Evolutionary conservation across 306 rosid genomes (phyloP).

Genomic region (Quercus wislizeni): DNA sequence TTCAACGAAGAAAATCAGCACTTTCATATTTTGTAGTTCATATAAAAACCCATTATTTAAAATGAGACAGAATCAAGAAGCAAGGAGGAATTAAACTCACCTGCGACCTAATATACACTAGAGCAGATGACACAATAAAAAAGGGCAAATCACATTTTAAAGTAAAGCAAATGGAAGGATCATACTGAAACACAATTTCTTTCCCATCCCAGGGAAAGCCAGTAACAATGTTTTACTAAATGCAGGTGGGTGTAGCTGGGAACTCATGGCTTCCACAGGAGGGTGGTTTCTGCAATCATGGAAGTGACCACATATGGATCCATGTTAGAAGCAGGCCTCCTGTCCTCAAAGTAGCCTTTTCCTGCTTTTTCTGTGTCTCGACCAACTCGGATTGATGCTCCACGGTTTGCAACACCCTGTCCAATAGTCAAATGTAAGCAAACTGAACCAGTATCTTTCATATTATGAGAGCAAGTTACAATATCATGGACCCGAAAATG

Average conservation of each 20-base stretch:
- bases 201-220: neutral
- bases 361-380: constrained; percentile 94
- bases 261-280: constrained; percentile 71
- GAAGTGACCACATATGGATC: constrained; percentile 95
- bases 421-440: neutral
- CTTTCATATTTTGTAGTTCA: neutral
- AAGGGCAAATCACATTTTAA: constrained; percentile 18
- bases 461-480: neutral
- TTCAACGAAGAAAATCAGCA: neutral
- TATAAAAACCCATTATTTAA: constrained; percentile 30
- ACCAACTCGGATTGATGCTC: constrained; percentile 93
- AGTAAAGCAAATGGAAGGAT: constrained; percentile 2
- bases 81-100: constrained; percentile 17
- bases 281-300: constrained; percentile 89
- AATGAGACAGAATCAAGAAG: neutral
- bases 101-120: constrained; percentile 11
- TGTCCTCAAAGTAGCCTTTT: constrained; percentile 91
- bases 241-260: neutral
- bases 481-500: neutral
- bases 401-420: constrained; percentile 97
- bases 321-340: constrained; percentile 99
- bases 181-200: neutral
- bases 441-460: neutral
- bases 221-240: neutral
- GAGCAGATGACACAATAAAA: neutral